A percentile compares a stretch with the other conserved stretches of the same genome.
phyloP scores from a whole-genome alignment of 495 filamentous ascomycete species.

The Talaromyces proteolyticus region DNA sequence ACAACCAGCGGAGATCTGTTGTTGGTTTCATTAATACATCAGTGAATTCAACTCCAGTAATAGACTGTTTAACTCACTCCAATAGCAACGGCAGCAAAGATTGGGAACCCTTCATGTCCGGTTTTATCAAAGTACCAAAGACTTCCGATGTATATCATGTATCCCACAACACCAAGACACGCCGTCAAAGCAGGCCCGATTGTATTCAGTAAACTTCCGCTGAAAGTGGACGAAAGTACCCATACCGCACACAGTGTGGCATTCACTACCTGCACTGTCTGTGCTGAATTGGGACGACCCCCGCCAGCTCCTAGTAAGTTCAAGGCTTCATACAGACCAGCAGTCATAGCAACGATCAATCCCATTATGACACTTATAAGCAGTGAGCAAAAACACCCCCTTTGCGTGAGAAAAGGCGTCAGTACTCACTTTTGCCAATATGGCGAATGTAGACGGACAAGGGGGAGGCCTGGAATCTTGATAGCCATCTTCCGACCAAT shows the following conservation, averaged over 20 bases:
- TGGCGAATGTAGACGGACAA: too few relatives aligned
- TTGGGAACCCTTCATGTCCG: neutral
- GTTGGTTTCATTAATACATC: too few relatives aligned
- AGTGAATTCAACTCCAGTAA: too few relatives aligned
- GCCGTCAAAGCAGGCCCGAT: neutral
- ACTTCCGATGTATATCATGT: neutral
- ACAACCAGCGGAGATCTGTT: neutral
- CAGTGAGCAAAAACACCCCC: neutral
- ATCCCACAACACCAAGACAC: neutral
- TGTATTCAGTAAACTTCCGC: neutral
- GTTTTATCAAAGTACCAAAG: neutral
- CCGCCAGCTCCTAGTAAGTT: neutral
- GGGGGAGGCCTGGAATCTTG: too few relatives aligned
- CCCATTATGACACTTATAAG: neutral
- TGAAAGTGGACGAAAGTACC: neutral
- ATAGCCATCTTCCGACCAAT: too few relatives aligned
- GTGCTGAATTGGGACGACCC: neutral
- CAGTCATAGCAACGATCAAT: neutral
- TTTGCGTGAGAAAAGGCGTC: neutral
- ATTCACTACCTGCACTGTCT: neutral
- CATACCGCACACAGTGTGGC: neutral
- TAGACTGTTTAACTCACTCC: too few relatives aligned
- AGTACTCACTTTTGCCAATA: neutral
- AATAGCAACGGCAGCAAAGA: neutral
- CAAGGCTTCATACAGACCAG: neutral